Base-by-base conservation (phyloP, 2,329 filamentous ascomycete species). In the Fusarium globosum region DNA sequence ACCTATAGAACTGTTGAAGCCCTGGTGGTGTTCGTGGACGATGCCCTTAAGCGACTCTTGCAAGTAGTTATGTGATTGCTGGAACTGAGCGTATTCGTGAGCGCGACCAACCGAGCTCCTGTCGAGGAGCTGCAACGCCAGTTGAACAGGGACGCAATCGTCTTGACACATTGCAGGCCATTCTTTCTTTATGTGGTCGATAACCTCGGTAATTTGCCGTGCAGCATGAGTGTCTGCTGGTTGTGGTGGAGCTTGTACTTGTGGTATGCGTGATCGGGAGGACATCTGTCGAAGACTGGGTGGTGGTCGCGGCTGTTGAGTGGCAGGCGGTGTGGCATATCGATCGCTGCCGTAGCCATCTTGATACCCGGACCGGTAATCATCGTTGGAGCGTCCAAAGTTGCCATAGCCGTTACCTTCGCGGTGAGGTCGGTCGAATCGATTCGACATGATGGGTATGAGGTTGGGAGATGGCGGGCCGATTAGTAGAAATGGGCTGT, bases 1-100 rank as follows among this genome's bases (percentile, higher is more conserved):
- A 82, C 96, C 96, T 72, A 99, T 98, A 57, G 96, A 98, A 82
- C 94, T 97, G 84, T 98, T 99, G 88, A 99, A 99, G 52, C 96
- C 97, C 82, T 99, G 96, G 80, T 99, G 96, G 80, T 99, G 96
- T 84, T 99, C 96, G 82, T 99, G 97, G 33, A 99, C 96, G 77
- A 99, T 97, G 39, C 92, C 91, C 82, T 97, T 98, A 65, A 99
- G 87, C 15, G 96, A 95, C 77, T 93, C 92, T 80, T 99, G 95
- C n/a, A 99, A 89, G 80, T 96, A 94, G 73, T 91, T 87, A 81
- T 98, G 94, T 52, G 94, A 95, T 74, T 92, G 87, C 79, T 93
- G 88, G 81, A 99, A 99, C 75, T 94, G 92, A 70, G 88, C 89
- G 81, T 97, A 96, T 77, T 97, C 94, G 81, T 95, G 92, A 52